Evolutionary conservation across 1,284 basidiomycete species (phyloP).

Genomic region (Ceratobasidium sp.): DNA sequence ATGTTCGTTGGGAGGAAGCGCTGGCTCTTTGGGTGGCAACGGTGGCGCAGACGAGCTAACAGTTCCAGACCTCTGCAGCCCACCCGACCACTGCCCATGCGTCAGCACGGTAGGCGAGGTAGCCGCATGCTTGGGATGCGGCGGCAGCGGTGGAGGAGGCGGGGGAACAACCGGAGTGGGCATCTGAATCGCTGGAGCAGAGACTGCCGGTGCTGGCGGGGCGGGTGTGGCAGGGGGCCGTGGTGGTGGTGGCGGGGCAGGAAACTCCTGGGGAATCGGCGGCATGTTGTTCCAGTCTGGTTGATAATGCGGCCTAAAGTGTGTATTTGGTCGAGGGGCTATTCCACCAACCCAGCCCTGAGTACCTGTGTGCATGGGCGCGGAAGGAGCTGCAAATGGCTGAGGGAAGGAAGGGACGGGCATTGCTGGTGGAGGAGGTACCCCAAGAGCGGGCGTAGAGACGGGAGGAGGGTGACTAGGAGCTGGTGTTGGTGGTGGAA

Average conservation of each 20-base stretch:
- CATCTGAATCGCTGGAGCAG: slow-evolving; percentile 36
- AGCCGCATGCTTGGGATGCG: not conserved
- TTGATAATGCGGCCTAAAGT: slow-evolving; percentile 15
- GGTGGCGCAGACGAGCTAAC: slow-evolving; percentile 3
- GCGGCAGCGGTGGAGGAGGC: slow-evolving; percentile 10
- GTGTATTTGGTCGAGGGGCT: slow-evolving; percentile 2
- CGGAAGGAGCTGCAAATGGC: slow-evolving; percentile 5
- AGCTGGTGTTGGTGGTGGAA: slow-evolving; percentile 2
- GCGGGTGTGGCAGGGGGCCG: slow-evolving; percentile 11
- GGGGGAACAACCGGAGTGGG: not conserved
- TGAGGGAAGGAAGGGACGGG: slow-evolving; percentile 24
- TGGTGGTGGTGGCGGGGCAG: slow-evolving; percentile 6
- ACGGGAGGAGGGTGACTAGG: not conserved
- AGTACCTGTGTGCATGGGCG: not conserved
- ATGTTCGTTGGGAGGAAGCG: not conserved
- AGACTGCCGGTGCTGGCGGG: slow-evolving; percentile 32
- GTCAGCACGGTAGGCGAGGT: slow-evolving; percentile 26
- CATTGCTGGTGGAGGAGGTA: slow-evolving; percentile 15
- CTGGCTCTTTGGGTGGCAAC: slow-evolving; percentile 27
- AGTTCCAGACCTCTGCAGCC: slow-evolving; percentile 3
- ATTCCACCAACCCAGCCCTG: slow-evolving; percentile 30
- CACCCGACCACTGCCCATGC: slow-evolving; percentile 28
- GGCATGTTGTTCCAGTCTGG: slow-evolving; percentile 36
- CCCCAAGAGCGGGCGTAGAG: too few species aligned
- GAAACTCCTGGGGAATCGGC: slow-evolving; percentile 26